phyloP scores from a whole-genome alignment of 192 early-diverging fungal genomes.

The Backusella macrospora region DNA sequence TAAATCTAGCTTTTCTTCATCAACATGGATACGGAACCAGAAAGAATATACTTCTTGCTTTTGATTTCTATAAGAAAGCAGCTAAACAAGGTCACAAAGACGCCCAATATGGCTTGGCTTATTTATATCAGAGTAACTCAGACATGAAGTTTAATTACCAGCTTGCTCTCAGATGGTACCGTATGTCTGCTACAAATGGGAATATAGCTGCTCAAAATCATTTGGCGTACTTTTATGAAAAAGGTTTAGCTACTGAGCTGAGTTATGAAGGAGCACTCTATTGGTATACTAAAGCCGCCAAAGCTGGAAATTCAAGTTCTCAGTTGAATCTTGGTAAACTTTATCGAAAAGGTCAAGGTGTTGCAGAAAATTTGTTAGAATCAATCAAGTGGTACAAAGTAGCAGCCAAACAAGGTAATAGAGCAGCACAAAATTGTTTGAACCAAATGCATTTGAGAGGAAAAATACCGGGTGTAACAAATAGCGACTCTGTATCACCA shows the following conservation, averaged over 20 bases:
- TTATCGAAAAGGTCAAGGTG: not conserved
- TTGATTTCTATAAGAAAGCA: not conserved
- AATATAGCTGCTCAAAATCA: not conserved
- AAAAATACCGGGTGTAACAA: not conserved
- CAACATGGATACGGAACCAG: not conserved
- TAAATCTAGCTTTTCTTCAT: not conserved
- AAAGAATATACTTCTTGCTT: not conserved
- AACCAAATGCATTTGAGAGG: not conserved
- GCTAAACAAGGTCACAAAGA: not conserved
- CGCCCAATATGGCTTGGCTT: not conserved
- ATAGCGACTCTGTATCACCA: not conserved
- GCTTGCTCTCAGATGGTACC: not conserved
- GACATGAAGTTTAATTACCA: not conserved
- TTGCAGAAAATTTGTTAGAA: accelerated
- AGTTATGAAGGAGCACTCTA: not conserved
- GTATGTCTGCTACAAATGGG: not conserved
- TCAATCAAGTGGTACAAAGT: not conserved
- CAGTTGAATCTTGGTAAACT: not conserved
- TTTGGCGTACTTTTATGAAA: not conserved
- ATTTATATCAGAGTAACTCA: not conserved
- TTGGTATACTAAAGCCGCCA: not conserved
- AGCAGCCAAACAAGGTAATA: not conserved
- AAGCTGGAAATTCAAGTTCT: not conserved
- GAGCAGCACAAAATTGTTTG: not conserved
- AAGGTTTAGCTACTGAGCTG: not conserved